Base-by-base conservation (phyloP, 768 basidiomycete species). In the Mycena haematopus region DNA sequence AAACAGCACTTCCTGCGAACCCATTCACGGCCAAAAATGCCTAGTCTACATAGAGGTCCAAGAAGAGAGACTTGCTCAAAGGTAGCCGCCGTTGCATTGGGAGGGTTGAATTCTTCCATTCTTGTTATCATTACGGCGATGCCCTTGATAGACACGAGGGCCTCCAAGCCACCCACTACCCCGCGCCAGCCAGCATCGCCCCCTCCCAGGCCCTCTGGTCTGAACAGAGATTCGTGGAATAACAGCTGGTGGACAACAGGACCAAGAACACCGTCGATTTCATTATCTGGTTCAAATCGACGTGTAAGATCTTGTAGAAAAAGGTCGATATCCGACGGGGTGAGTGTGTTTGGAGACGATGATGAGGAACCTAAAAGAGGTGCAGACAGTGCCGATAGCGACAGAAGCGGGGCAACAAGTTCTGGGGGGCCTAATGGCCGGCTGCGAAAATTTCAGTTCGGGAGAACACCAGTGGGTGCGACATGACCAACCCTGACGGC, bases 1-100 rank as follows among this genome's bases (percentile, higher is more conserved):
- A 25, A 47, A 46, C 22, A 40, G 40, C 24, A 25, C 19, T 13
- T 21, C 7, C 14, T 70, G 77, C 83, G 67, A 72, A 96, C 91
- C 88, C 93, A 96, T 82, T 99, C 92, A 57, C 86, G 78, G n/a
- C 88, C 84, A 72, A 96, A 98, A 6, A 95, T 87, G 40, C 91
- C 90, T 55, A 99, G 79, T 35, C 95, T 80, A 64, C 91, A 86
- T 27, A 98, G 75, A 1, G 94, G 95, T 0, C 97, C 97, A 67
- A 99, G 77, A 45, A 98, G 77, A 52, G 88, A 91, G 65, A 75
- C 68, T 14, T 58, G 77, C 74, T 94, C 92, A 70, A 95, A 87
- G 2, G 76, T 82, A 3, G 81, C 71, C 10, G 89, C 84, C 7
- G 82, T 84, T 24, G 86, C 86, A 65, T 80, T 72, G 8, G 73